Conservation (phyloP, 75 land plant genomes). For the Pinus taeda region DNA sequence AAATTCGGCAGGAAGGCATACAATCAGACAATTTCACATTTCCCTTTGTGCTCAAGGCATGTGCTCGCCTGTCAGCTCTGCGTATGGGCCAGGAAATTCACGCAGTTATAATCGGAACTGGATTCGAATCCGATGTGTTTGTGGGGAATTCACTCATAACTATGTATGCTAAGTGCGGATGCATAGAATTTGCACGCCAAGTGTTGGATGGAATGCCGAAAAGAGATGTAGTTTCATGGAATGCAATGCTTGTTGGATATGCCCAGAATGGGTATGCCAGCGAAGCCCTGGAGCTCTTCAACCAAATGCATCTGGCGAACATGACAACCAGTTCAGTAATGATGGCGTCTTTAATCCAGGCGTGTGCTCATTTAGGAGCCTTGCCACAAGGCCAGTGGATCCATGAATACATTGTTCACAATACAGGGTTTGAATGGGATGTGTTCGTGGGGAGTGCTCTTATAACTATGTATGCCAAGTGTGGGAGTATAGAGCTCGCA, state of each 20-base stretch:
- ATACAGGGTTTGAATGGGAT: conserved; percentile 15
- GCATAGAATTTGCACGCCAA: conserved; percentile 19
- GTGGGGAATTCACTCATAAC: conserved; percentile 48
- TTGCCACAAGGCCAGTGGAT: conserved; percentile 41
- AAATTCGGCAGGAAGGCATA: conserved; percentile 33
- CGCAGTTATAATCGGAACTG: conserved; percentile 32
- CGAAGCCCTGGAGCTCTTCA: conserved; percentile 48
- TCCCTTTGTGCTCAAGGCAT: conserved; percentile 50
- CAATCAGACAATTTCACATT: conserved; percentile 46
- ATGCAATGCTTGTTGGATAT: conserved; percentile 54
- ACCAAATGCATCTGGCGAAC: conserved; percentile 28
- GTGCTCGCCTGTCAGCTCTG: conserved; percentile 20
- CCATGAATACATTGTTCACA: conserved; percentile 30
- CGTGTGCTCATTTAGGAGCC: conserved; percentile 10
- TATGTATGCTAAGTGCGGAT: conserved; percentile 50
- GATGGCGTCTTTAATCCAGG: background rate
- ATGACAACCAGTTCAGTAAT: conserved; percentile 13
- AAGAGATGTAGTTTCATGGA: conserved; percentile 48
- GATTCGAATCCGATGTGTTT: conserved; percentile 45
- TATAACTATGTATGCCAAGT: conserved; percentile 57
- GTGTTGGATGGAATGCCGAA: conserved; percentile 25
- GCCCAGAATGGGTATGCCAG: conserved; percentile 20
- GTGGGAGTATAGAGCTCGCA: conserved; percentile 45
- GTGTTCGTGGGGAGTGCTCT: conserved; percentile 25
- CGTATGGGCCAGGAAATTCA: conserved; percentile 29